phyloP scores from a whole-genome alignment of 805 yeast genomes.

The Zygosaccharomyces kombuchaensis region DNA sequence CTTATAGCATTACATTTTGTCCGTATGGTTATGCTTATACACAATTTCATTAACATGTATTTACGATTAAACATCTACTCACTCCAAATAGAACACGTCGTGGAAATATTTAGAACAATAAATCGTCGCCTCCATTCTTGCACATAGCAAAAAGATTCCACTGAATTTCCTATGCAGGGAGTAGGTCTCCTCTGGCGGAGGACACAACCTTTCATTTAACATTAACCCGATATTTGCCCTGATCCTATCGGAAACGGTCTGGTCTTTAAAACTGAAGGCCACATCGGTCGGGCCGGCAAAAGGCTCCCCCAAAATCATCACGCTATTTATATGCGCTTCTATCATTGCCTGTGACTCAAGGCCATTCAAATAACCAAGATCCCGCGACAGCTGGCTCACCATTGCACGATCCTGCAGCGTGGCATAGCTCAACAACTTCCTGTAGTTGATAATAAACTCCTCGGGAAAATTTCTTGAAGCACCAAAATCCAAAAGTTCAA shows the following conservation, averaged over 20 bases:
- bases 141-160: constrained; percentile 88
- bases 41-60: too few species aligned
- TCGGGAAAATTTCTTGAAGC: constrained; percentile 79
- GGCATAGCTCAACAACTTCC: constrained; percentile 69
- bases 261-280: constrained; percentile 68
- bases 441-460: constrained; percentile 65
- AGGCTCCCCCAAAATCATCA: constrained; percentile 89
- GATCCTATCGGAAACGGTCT: constrained; percentile 92
- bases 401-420: constrained; percentile 59
- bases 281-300: constrained; percentile 49
- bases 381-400: constrained; percentile 60
- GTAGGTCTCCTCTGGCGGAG: constrained; percentile 98
- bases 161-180: constrained; percentile 93
- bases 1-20: not conserved
- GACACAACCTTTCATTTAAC: constrained; percentile 87
- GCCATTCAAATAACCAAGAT: constrained; percentile 88
- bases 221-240: constrained; percentile 81
- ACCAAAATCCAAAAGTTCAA: constrained; percentile 91
- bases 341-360: constrained; percentile 81
- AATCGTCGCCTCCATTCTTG: constrained; percentile 75
- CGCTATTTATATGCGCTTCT: constrained; percentile 89
- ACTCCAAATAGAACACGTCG: constrained; percentile 61
- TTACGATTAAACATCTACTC: not conserved
- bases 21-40: too few species aligned
- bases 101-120: constrained; percentile 74